These are phyloP conservation scores for Lophium mytilinum DNA, from an alignment of 495 filamentous ascomycete species.

Conservation along the genomic window DNA sequence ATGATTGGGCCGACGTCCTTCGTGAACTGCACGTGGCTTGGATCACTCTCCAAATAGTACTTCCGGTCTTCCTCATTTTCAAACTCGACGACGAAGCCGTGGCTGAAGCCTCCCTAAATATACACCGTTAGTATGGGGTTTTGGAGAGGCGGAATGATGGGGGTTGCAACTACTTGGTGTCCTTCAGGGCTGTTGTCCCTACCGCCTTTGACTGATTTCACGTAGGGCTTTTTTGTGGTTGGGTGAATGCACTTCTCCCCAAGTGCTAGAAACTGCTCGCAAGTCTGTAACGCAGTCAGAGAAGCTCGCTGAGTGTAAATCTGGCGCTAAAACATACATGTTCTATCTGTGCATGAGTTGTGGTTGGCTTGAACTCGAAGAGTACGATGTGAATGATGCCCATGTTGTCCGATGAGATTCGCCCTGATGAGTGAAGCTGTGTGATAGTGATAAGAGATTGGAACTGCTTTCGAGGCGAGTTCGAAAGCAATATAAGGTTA, in stretches of 20 bases:
- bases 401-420: slow-evolving; percentile 32
- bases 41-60: slow-evolving; percentile 37
- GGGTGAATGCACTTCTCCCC: slow-evolving; percentile 42
- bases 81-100: slow-evolving; percentile 58
- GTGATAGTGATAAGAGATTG: neutral
- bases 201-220: slow-evolving; percentile 51
- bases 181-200: slow-evolving; percentile 58
- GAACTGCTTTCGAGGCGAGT: no score
- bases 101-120: slow-evolving; percentile 45
- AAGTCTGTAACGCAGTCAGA: slow-evolving; percentile 27
- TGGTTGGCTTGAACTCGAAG: slow-evolving; percentile 50
- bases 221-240: slow-evolving; percentile 45
- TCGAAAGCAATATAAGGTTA: no score
- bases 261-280: slow-evolving; percentile 34
- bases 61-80: slow-evolving; percentile 36
- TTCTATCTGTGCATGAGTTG: slow-evolving; percentile 35
- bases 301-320: slow-evolving; percentile 2
- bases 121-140: neutral
- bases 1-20: slow-evolving; percentile 22
- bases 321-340: slow-evolving; percentile 39
- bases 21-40: slow-evolving; percentile 32
- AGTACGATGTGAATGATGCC: slow-evolving; percentile 53
- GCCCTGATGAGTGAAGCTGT: neutral
- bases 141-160: neutral
- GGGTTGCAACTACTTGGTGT: slow-evolving; percentile 42